A percentile compares a stretch with the other conserved stretches of the same genome.
These are phyloP conservation scores for Saccharomycopsis synnaedendra DNA, from an alignment of 805 yeast species.

Conservation along the genomic window DNA sequence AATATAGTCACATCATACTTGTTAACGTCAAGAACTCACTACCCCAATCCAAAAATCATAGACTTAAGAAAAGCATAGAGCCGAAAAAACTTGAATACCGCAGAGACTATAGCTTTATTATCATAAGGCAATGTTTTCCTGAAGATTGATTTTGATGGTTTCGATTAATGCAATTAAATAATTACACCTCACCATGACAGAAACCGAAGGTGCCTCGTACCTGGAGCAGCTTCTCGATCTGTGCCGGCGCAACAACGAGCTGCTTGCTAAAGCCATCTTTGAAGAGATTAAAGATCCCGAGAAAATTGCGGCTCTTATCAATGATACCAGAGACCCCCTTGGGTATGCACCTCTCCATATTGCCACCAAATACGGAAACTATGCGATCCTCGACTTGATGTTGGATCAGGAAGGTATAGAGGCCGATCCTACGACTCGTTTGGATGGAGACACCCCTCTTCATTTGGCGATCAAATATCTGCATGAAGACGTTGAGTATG, in stretches of 20 bases:
- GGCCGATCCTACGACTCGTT: conserved; percentile 64
- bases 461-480: conserved; percentile 77
- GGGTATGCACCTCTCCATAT: conserved; percentile 77
- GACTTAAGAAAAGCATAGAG: too few relatives aligned
- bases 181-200: not conserved
- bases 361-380: conserved; percentile 71
- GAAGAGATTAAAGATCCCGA: conserved; percentile 25
- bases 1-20: too few relatives aligned
- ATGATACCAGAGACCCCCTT: conserved; percentile 60
- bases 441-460: conserved; percentile 79
- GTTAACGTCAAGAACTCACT: too few relatives aligned
- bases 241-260: conserved; percentile 79
- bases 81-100: too few relatives aligned
- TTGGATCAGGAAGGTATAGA: conserved; percentile 87
- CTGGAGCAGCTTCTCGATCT: conserved; percentile 78
- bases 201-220: conserved; percentile 58
- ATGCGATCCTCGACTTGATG: conserved; percentile 72
- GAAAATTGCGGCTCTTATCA: conserved; percentile 41
- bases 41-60: too few relatives aligned
- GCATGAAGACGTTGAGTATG: conserved; percentile 75
- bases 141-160: too few relatives aligned
- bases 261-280: conserved; percentile 50
- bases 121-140: too few relatives aligned
- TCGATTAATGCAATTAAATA: too few relatives aligned
- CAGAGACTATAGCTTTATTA: too few relatives aligned